These are phyloP conservation scores for Thalassiosira allenii DNA, from an alignment of 352 stramenopile genomes.

Conservation along the genomic window DNA sequence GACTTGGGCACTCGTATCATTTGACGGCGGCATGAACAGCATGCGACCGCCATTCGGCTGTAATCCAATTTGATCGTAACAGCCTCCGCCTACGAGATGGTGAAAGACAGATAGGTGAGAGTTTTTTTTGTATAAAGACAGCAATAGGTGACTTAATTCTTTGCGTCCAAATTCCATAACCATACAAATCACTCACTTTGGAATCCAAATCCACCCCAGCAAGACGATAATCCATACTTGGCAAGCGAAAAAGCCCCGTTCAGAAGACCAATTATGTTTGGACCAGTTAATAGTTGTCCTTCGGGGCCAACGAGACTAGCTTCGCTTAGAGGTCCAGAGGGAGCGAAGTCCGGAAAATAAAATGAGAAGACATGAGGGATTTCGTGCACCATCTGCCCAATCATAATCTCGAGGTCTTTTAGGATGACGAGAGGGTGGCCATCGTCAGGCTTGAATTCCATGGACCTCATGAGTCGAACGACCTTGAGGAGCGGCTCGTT, in stretches of 20 bases:
- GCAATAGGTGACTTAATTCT: too few species aligned
- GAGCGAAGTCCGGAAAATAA: slow-evolving; percentile 62
- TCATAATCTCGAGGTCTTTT: slow-evolving; percentile 55
- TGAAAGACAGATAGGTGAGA: too few species aligned
- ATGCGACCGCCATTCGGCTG: too few species aligned
- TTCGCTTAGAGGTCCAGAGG: slow-evolving; percentile 2
- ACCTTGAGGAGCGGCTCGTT: slow-evolving; percentile 68
- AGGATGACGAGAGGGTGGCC: slow-evolving; percentile 27
- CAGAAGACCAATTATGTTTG: slow-evolving; percentile 8
- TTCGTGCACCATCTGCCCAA: slow-evolving; percentile 56
- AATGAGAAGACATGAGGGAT: slow-evolving; percentile 76
- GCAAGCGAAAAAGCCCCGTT: slow-evolving; percentile 12
- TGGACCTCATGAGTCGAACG: slow-evolving; percentile 45
- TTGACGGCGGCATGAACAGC: slow-evolving; percentile 20
- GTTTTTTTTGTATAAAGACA: too few species aligned
- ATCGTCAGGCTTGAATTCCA: slow-evolving; percentile 51
- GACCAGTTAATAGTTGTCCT: slow-evolving; percentile 3
- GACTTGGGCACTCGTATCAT: slow-evolving; percentile 28
- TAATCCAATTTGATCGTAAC: too few species aligned
- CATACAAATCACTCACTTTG: too few species aligned
- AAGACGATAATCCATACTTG: neutral
- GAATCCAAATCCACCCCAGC: slow-evolving; percentile 6
- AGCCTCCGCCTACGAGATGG: too few species aligned
- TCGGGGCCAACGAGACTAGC: slow-evolving; percentile 22
- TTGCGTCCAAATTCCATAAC: too few species aligned